Evolutionary conservation across 495 filamentous ascomycete genomes (phyloP).

Genomic region (Opeltia flavorubescens): DNA sequence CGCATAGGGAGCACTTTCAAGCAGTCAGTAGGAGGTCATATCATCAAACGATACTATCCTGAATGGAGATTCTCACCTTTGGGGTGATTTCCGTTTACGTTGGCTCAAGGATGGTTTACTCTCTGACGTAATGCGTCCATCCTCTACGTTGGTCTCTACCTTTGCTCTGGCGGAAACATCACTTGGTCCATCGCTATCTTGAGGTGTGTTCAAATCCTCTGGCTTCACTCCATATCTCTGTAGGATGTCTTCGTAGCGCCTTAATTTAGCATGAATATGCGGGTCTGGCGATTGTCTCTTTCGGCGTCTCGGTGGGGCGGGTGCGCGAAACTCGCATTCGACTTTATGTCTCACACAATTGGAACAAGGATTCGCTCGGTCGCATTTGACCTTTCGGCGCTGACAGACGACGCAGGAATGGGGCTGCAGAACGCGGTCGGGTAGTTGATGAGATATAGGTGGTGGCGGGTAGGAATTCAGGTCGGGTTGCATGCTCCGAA

Average conservation of each 20-base stretch:
- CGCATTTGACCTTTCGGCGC: conserved; percentile 54
- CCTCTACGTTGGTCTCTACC: neutral
- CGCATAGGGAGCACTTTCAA: neutral
- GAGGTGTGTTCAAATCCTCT: conserved; percentile 20
- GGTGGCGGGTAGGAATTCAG: neutral
- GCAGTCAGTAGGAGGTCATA: neutral
- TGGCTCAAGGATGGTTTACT: neutral
- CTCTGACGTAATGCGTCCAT: neutral
- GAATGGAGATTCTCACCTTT: neutral
- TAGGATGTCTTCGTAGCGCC: conserved; percentile 39
- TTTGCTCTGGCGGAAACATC: neutral
- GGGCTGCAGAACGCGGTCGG: neutral
- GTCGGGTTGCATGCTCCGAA: too few species aligned
- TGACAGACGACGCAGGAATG: conserved; percentile 49
- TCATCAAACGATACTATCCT: neutral
- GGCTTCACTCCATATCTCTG: conserved; percentile 33
- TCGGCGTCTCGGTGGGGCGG: conserved; percentile 41
- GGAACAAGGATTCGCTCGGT: conserved; percentile 48
- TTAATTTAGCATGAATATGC: conserved; percentile 36
- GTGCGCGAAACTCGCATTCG: conserved; percentile 46
- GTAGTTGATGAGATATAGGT: neutral
- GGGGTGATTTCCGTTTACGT: neutral
- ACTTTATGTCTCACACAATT: conserved; percentile 48
- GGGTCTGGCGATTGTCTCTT: conserved; percentile 41
- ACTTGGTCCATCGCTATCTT: neutral